Conservation (phyloP, 805 yeast genomes). For the Ogataea chonburiensis region DNA sequence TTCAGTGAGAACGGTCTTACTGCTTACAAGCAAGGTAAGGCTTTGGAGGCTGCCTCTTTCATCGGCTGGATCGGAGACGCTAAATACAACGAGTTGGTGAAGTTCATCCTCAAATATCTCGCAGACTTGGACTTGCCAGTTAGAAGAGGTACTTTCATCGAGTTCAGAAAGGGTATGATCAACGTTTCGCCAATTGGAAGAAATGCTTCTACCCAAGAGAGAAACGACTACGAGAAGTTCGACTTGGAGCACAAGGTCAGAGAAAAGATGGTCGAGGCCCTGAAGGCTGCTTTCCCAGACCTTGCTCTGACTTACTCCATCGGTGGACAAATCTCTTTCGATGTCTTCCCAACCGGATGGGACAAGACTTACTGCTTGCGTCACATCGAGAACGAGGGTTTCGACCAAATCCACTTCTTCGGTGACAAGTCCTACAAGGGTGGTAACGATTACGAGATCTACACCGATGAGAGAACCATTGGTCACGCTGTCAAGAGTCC, state of each 20-base stretch:
- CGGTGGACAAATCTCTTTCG: constrained; percentile 99
- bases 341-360: constrained; percentile 99
- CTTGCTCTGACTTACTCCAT: constrained; percentile 90
- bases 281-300: constrained; percentile 81
- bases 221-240: constrained; percentile 85
- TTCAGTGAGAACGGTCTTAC: constrained; percentile 98
- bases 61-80: constrained; percentile 95
- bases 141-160: constrained; percentile 98
- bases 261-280: constrained; percentile 78
- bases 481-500: constrained; percentile 94
- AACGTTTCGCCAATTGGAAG: constrained; percentile 98
- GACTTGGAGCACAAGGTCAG: constrained; percentile 82
- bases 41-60: constrained; percentile 90
- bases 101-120: constrained; percentile 81
- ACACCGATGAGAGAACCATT: constrained; percentile 84
- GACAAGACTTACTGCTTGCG: constrained; percentile 97
- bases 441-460: constrained; percentile 98
- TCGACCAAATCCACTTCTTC: constrained; percentile 89
- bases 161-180: constrained; percentile 99
- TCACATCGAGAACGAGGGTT: constrained; percentile 84
- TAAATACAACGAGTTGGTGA: constrained; percentile 84
- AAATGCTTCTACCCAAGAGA: constrained; percentile 92
- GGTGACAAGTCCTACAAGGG: constrained; percentile 98
- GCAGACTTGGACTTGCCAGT: constrained; percentile 86
- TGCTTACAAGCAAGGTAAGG: constrained; percentile 88